Base-by-base conservation (phyloP, 768 basidiomycete species). In the Ramaria rubella region DNA sequence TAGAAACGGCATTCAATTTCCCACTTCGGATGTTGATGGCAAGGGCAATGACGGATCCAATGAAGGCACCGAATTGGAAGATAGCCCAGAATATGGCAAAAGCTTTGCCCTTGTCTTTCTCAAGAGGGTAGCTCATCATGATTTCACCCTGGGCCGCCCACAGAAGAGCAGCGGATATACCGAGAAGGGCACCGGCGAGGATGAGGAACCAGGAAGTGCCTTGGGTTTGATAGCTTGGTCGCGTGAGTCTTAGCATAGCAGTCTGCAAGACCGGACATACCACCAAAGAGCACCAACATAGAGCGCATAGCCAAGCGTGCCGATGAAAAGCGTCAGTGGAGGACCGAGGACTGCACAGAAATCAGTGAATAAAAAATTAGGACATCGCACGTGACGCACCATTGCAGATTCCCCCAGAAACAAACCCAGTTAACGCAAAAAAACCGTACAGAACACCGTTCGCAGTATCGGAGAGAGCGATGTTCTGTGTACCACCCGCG, bases 71-170 rank as follows among this genome's bases (percentile, higher is more conserved):
- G 50, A 71, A 65, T 59, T 76, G 70, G 70, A 76, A 75, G 60
- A 76, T 72, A 31, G 70, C 73, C 81, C 81, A 81, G 67, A 81
- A 81, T 49, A 81, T 59, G 30, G 71, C 72, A 58, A 81, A 80
- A 17, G 72, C 73, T 58, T 68, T 69, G 14, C 81, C 81, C 62
- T 81, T 81, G 62, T 81, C 76, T 52, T 79, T 77, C 60, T 81
- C 81, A 2, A 77, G 71, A 4, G 81, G 80, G 58, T 81, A 79
- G 6, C 74, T 69, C 77, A 81, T 75, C 80, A 81, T 81, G 59
- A 81, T 68, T 2, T 70, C 55, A 11, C 80, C 80, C 60, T 78
- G 77, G 1, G 76, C 77, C 9, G 77, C 73, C 81, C 81, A 82
- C 23, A 82, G 67, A 31, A 81, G 63, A 8, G 79, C 74, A 8